These are phyloP conservation scores for Talaromyces albobiverticillius DNA, from an alignment of 2,329 filamentous ascomycete species.

Conservation along the genomic window DNA sequence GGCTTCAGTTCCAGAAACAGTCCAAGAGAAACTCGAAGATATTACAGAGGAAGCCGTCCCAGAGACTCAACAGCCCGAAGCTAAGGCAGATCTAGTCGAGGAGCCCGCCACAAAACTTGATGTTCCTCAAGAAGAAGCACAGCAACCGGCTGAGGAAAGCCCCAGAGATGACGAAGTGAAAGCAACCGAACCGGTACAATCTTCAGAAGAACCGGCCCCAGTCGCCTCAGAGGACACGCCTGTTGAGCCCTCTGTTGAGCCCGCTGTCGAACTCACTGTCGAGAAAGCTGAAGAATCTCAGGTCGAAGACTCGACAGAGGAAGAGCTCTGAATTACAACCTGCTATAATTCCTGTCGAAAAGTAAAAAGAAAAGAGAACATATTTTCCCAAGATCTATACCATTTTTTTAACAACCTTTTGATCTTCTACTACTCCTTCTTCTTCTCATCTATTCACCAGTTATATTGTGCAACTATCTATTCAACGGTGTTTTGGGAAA, in stretches of 20 bases:
- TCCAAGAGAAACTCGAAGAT: background rate
- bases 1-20: slow-evolving; percentile 6
- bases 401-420: background rate
- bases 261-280: background rate
- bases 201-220: background rate
- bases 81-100: background rate
- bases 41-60: background rate
- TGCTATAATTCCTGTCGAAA: background rate
- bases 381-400: background rate
- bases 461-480: background rate
- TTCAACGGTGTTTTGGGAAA: slow-evolving; percentile 3
- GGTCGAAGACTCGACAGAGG: background rate
- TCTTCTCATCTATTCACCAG: background rate
- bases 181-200: background rate
- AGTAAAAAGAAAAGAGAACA: background rate
- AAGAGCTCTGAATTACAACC: background rate
- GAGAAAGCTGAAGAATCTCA: slow-evolving; percentile 1
- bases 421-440: background rate
- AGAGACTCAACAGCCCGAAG: background rate
- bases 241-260: background rate
- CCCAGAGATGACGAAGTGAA: background rate
- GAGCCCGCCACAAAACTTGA: background rate
- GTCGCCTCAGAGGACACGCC: background rate
- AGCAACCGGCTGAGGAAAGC: background rate
- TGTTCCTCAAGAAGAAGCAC: background rate